These are phyloP conservation scores for Diversispora epigaea DNA, from an alignment of 192 early-diverging fungal species.

Conservation along the genomic window DNA sequence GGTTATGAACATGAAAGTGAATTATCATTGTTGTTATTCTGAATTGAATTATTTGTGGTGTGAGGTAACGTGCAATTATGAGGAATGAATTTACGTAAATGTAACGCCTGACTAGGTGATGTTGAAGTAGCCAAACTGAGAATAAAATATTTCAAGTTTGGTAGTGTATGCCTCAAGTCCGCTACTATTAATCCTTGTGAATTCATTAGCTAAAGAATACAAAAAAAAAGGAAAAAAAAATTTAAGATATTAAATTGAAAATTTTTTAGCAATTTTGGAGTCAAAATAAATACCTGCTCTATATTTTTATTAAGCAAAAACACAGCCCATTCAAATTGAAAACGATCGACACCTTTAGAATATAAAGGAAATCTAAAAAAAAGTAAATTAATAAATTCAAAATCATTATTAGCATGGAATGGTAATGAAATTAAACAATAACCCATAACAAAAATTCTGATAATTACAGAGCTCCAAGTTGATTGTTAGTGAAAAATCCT, in stretches of 20 bases:
- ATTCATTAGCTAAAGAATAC: slow-evolving; percentile 60
- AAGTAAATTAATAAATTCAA: background rate
- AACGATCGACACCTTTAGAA: slow-evolving; percentile 61
- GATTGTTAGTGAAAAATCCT: slow-evolving; percentile 29
- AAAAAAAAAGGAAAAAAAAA: background rate
- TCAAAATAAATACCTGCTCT: slow-evolving; percentile 62
- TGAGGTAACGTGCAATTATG: slow-evolving; percentile 13
- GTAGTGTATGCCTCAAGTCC: slow-evolving; percentile 70
- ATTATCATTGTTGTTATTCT: too few relatives aligned
- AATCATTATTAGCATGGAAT: background rate
- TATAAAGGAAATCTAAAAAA: slow-evolving; percentile 73
- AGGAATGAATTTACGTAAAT: slow-evolving; percentile 28
- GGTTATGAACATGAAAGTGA: too few relatives aligned
- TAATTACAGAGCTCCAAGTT: slow-evolving; percentile 36
- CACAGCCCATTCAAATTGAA: slow-evolving; percentile 80
- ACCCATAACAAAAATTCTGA: slow-evolving; percentile 1
- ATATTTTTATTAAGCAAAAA: slow-evolving; percentile 85
- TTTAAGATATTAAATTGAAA: background rate
- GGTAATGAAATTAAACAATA: slow-evolving; percentile 9
- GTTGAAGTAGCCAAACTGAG: slow-evolving; percentile 43
- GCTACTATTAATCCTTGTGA: slow-evolving; percentile 60
- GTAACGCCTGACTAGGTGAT: background rate
- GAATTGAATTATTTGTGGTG: background rate
- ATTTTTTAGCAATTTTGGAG: background rate
- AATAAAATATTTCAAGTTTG: slow-evolving; percentile 67